phyloP scores from a whole-genome alignment of 73 alveolate species.

The Blepharisma stoltei region DNA sequence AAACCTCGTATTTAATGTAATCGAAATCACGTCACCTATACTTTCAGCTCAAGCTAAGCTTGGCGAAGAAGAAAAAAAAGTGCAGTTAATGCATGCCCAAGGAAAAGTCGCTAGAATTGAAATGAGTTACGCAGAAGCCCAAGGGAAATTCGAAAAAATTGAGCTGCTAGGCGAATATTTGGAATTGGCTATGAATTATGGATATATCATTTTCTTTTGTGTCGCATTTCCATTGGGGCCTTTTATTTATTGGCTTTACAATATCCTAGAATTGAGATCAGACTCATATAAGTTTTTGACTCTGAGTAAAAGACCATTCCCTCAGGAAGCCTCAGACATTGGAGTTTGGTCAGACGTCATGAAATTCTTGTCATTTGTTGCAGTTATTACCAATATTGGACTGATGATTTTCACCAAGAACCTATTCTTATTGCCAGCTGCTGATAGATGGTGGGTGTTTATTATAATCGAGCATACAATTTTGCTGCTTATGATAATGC shows the following conservation, averaged over 20 bases:
- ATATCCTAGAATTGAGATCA: constrained; percentile 21
- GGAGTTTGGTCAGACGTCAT: constrained; percentile 24
- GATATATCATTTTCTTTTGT: constrained; percentile 30
- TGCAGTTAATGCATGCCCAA: neutral
- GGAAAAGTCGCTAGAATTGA: constrained; percentile 22
- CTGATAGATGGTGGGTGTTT: constrained; percentile 15
- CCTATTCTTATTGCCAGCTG: neutral
- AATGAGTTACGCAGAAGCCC: neutral
- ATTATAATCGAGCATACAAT: neutral
- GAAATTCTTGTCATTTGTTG: constrained; percentile 3
- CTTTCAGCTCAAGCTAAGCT: neutral
- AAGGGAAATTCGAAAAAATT: neutral
- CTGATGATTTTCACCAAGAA: constrained; percentile 16
- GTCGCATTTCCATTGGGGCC: constrained; percentile 36
- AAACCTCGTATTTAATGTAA: constrained; percentile 4
- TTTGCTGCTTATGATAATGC: neutral
- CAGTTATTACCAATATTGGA: constrained; percentile 12
- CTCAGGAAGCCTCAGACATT: constrained; percentile 14
- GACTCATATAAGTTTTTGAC: constrained; percentile 25
- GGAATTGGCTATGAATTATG: constrained; percentile 18
- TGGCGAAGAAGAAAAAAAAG: constrained; percentile 12
- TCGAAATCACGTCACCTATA: constrained; percentile 15
- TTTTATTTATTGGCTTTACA: constrained; percentile 18
- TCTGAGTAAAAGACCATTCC: constrained; percentile 29
- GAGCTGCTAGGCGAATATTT: constrained; percentile 6